Evolutionary conservation across 805 yeast genomes (phyloP), one percentile per base, ranked within the genome.

Genomic region (Clavispora asparagi): DNA sequence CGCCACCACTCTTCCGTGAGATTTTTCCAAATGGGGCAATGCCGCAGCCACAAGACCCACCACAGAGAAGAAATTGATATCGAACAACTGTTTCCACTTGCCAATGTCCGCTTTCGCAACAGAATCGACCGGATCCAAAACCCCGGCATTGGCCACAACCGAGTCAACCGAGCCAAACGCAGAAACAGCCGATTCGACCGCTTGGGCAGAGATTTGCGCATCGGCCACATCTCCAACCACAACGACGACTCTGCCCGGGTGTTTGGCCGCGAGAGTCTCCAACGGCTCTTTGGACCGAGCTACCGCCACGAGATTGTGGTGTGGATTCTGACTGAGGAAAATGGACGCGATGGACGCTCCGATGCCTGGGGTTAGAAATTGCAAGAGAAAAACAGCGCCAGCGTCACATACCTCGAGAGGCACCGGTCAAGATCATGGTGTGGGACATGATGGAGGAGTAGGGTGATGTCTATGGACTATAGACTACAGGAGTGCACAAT

Each of bases 111-210:
- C 78, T 28, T 76, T 65, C 12, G 68, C 79, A 52, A 83, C 59
- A 51, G 70, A 63, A 39, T 68, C 70, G 6, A 92, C 95, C 0
- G 97, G 96, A 19, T 81, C 90, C 50, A 94, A 69, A 0, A 84
- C 80, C 6, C 96, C 96, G 1, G 96, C 96, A 63, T 88, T 87
- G 31, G 87, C 83, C 37, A 88, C 73, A 14, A 87, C 58, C 0
- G 87, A 75, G 59, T 86, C 81, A 35, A 89, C 65, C 16, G 63
- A 63, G 1, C 89, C 88, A 58, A 77, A 82, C 42, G 67, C 68
- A 6, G 57, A 52, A 7, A 78, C 56, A 1, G 87, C 79, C 14
- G 62, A 42, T 0, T 65, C 60, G 11, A 86, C 66, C 1, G 82
- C 71, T 6, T 59, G 49, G 2, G 59, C 50, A 6, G 71, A 55